phyloP scores from a whole-genome alignment of 1,284 basidiomycete species.

The Malassezia psittaci region DNA sequence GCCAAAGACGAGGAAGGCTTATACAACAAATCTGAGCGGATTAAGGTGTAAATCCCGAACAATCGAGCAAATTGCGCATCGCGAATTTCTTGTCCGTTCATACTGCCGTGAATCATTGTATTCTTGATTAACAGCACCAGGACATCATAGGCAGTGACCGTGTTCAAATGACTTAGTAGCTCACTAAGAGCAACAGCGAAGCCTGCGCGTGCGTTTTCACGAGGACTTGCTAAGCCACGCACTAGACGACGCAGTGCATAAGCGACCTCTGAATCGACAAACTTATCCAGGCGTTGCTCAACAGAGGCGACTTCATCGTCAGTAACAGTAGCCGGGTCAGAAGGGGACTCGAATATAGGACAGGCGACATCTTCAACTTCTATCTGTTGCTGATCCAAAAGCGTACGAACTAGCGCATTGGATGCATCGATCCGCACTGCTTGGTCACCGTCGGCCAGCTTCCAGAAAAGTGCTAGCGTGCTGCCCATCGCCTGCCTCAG shows the following conservation, averaged over 20 bases:
- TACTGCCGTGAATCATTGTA: conserved; percentile 46
- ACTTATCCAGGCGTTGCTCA: conserved; percentile 52
- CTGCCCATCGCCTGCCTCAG: conserved; percentile 56
- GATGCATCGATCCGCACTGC: conserved; percentile 74
- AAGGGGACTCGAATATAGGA: background rate
- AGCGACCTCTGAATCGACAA: conserved; percentile 54
- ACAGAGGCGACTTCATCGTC: conserved; percentile 31
- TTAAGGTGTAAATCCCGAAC: conserved; percentile 64
- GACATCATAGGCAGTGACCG: conserved; percentile 57
- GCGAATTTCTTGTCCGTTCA: conserved; percentile 75
- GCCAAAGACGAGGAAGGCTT: conserved; percentile 54
- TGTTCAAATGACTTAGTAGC: conserved; percentile 70
- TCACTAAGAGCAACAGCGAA: conserved; percentile 93
- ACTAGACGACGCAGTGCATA: conserved; percentile 49
- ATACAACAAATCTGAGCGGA: conserved; percentile 55
- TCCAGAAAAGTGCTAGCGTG: conserved; percentile 83
- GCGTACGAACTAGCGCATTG: conserved; percentile 65
- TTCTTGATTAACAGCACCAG: conserved; percentile 35
- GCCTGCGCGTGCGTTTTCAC: conserved; percentile 83
- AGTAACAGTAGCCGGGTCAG: conserved; percentile 37
- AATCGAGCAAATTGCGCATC: conserved; percentile 83
- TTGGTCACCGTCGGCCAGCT: conserved; percentile 71
- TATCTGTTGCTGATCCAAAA: conserved; percentile 47
- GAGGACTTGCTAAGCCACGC: conserved; percentile 70
- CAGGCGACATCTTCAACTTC: background rate